Evolutionary conservation across 2,329 filamentous ascomycete genomes (phyloP).

Genomic region (Trichoderma semiorbis): DNA sequence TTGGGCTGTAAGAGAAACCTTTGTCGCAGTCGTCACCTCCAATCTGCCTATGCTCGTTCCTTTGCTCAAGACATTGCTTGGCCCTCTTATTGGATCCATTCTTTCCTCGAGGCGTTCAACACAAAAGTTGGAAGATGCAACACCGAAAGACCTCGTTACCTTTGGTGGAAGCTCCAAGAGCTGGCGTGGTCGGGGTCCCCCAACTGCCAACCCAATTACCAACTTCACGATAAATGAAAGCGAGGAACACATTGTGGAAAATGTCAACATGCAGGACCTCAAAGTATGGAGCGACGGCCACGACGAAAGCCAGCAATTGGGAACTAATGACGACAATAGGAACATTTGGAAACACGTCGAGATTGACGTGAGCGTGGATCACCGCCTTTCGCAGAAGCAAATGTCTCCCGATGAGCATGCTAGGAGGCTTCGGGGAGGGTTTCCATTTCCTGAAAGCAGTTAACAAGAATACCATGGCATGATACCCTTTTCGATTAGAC

Average conservation of each 20-base stretch:
- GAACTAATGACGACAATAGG: background rate
- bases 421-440: background rate
- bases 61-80: slow-evolving; percentile 37
- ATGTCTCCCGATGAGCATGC: slow-evolving; percentile 1
- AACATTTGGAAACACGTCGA: slow-evolving; percentile 5
- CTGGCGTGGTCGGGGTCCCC: slow-evolving; percentile 18
- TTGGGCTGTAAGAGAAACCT: slow-evolving; percentile 44
- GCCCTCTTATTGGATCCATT: slow-evolving; percentile 25
- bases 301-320: background rate
- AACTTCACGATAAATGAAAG: slow-evolving; percentile 24
- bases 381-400: background rate
- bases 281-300: slow-evolving; percentile 14
- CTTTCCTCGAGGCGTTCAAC: slow-evolving; percentile 24
- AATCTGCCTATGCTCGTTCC: slow-evolving; percentile 47
- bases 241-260: slow-evolving; percentile 25
- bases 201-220: slow-evolving; percentile 21
- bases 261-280: slow-evolving; percentile 22
- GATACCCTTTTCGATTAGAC: background rate
- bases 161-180: slow-evolving; percentile 22
- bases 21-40: slow-evolving; percentile 42
- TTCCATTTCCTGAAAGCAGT: background rate
- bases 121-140: slow-evolving; percentile 21
- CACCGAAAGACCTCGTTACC: slow-evolving; percentile 22
- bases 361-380: background rate
- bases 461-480: background rate